Conservation (phyloP, 495 filamentous ascomycete species). For the Neurospora cerealis region DNA sequence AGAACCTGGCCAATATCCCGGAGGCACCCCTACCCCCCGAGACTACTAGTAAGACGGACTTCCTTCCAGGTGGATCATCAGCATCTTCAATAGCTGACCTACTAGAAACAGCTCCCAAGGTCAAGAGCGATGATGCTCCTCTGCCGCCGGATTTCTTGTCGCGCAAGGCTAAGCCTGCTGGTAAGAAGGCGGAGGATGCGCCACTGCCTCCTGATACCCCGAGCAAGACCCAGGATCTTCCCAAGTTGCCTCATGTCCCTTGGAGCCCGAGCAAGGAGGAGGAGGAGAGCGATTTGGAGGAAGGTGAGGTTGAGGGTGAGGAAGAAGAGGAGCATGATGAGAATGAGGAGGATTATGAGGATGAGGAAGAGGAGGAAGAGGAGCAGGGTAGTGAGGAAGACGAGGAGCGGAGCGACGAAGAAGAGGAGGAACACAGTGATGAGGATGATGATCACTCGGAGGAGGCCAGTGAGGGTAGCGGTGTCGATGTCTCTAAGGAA, state of each 20-base stretch:
- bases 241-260: slow-evolving; percentile 13
- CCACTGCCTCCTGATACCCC: slow-evolving; percentile 17
- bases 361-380: slow-evolving; percentile 20
- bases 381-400: slow-evolving; percentile 14
- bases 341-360: slow-evolving; percentile 21
- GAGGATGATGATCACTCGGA: slow-evolving; percentile 37
- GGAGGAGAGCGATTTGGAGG: slow-evolving; percentile 11
- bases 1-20: slow-evolving; percentile 21
- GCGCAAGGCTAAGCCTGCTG: slow-evolving; percentile 6
- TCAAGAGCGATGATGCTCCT: slow-evolving; percentile 21
- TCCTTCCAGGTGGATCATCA: slow-evolving; percentile 57
- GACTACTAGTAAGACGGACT: slow-evolving; percentile 56
- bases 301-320: slow-evolving; percentile 22
- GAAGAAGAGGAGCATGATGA: slow-evolving; percentile 22
- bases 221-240: slow-evolving; percentile 4
- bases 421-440: slow-evolving; percentile 32
- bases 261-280: slow-evolving; percentile 14
- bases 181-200: slow-evolving; percentile 6
- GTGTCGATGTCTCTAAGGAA: slow-evolving; percentile 57
- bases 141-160: slow-evolving; percentile 9
- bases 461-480: slow-evolving; percentile 45
- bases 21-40: slow-evolving; percentile 69
- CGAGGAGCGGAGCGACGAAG: slow-evolving; percentile 20
- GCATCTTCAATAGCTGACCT: slow-evolving; percentile 45
- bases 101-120: slow-evolving; percentile 27